Base-by-base conservation (phyloP, 2,329 filamentous ascomycete species). In the Apiospora kogelbergensis region DNA sequence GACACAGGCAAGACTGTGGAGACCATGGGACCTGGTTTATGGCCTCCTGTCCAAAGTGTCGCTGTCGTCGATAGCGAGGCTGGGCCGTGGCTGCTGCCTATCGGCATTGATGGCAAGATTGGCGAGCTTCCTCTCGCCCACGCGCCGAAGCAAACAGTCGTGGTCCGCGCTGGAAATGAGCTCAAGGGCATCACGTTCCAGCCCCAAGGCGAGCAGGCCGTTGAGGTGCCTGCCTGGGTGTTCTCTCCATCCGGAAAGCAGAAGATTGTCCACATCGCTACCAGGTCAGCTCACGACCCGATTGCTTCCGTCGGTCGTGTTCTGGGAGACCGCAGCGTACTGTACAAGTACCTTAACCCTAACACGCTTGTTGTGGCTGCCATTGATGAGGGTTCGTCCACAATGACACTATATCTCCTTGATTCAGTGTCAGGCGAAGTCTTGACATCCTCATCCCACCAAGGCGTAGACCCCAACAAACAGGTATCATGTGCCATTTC, bases 331-430 rank as follows among this genome's bases (percentile, higher is more conserved):
- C 89, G 96, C 57, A 91, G 90, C n/a, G 96, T 99, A 64, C 88
- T 95, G 72, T 99, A 99, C 88, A 99, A 99, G 82, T 98, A 98
- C 78, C 83, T 99, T 48, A 97, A 97, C 81, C 90, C 93, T 0
- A 98, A 97, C 80, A 87, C 93, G 7, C 85, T 94, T 2, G 86
- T 98, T 0, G 85, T 97, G 63, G 93, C 92, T 1, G 86, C 93
- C 1, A 82, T 90, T 2, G 86, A 91, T 42, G 86, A 91, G 26
- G 82, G 83, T 13, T 76, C 85, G 2, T 85, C 84, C 3, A 86
- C 85, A 0, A 88, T 94, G 9, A 90, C 89, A 0, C 85, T 97
- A 71, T 94, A 95, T 76, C 85, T 98, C 13, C 79, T 99, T 17
- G 95, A 99, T 77, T 93, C 93, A 2, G 87, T 97, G 7, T 97